These are phyloP conservation scores for Aegilops bicornis DNA, from an alignment of 176 grass and related monocot species.

Conservation along the genomic window DNA sequence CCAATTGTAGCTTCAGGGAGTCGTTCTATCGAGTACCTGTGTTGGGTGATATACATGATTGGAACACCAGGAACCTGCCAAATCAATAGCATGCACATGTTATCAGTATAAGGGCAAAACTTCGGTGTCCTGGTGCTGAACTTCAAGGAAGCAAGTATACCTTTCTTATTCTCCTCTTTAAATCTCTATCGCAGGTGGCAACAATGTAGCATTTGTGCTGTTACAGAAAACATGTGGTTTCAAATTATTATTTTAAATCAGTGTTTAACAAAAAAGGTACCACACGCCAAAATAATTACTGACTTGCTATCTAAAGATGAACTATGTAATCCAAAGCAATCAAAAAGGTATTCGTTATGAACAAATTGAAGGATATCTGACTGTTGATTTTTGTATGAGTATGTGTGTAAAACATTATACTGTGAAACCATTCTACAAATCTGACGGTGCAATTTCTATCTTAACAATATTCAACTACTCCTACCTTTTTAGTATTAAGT, in stretches of 20 bases:
- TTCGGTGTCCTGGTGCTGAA: not conserved
- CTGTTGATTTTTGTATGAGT: no score
- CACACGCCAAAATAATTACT: not conserved
- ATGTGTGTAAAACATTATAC: no score
- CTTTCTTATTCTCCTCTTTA: slow-evolving; percentile 92
- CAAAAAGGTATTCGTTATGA: no score
- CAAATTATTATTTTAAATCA: not conserved
- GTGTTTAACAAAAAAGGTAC: not conserved
- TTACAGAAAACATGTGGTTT: slow-evolving; percentile 16
- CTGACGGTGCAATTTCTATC: no score
- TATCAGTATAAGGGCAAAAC: not conserved
- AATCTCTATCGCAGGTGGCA: slow-evolving; percentile 88
- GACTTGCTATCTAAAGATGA: not conserved
- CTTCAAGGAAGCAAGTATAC: slow-evolving; percentile 22
- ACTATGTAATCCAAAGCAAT: no score
- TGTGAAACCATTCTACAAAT: no score
- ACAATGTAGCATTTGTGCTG: slow-evolving; percentile 95
- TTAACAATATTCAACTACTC: no score
- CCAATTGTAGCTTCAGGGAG: slow-evolving; percentile 84
- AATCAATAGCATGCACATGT: not conserved
- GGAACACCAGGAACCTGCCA: slow-evolving; percentile 77
- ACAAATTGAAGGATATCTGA: no score
- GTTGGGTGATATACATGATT: slow-evolving; percentile 80
- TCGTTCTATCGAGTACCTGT: slow-evolving; percentile 77
- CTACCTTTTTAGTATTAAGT: no score